Evolutionary conservation across 2,329 filamentous ascomycete species (phyloP).

Genomic region (Aspergillus puulaauensis): DNA sequence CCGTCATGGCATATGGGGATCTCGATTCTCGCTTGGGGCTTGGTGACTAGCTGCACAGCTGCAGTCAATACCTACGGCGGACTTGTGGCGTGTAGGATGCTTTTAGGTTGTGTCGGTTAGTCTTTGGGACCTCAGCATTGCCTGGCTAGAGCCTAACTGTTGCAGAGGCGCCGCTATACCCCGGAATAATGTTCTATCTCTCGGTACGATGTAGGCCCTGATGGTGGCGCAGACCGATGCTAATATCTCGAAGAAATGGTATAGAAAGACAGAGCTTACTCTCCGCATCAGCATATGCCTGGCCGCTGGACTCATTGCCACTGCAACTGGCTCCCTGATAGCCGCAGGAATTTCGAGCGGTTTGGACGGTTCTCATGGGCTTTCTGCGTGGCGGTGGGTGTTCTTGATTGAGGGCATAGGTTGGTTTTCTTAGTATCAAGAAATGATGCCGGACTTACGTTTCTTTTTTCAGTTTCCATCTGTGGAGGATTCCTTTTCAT

Average conservation of each 20-base stretch:
- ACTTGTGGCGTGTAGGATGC: conserved; percentile 37
- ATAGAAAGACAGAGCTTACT: conserved; percentile 53
- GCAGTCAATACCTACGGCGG: conserved; percentile 35
- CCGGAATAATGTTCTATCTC: conserved; percentile 50
- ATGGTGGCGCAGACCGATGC: background rate
- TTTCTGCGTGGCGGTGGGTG: conserved; percentile 44
- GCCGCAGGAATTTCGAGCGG: conserved; percentile 52
- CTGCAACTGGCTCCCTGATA: conserved; percentile 54
- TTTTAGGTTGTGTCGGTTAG: conserved; percentile 44
- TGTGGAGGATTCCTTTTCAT: conserved; percentile 19
- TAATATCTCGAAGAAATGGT: conserved; percentile 42
- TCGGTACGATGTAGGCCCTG: conserved; percentile 20
- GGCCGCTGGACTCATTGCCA: conserved; percentile 50
- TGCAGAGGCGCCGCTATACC: conserved; percentile 46
- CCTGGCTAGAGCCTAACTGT: background rate
- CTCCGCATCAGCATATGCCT: conserved; percentile 54
- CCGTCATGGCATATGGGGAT: conserved; percentile 37
- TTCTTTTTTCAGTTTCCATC: conserved; percentile 15
- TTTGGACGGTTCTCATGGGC: conserved; percentile 33
- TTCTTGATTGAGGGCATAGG: conserved; percentile 41
- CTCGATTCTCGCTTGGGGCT: conserved; percentile 40
- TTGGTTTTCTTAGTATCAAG: background rate
- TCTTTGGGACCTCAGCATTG: background rate
- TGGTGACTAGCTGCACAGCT: conserved; percentile 38
- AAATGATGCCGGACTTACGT: background rate